Conservation (phyloP, 1,284 basidiomycete species). For the Erythrobasidium hasegawianum region DNA sequence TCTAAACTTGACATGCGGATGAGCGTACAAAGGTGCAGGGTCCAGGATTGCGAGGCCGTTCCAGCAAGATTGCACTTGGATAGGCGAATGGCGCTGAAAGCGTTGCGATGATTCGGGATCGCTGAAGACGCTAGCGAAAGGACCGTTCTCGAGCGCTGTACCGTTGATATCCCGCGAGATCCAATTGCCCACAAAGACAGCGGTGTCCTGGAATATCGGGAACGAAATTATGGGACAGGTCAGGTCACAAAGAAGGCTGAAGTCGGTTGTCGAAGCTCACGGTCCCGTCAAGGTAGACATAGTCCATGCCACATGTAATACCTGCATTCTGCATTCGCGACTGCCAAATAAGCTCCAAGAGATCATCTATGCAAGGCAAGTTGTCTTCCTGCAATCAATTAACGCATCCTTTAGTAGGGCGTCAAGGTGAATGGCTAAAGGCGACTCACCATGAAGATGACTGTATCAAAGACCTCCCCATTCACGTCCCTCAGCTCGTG, state of each 20-base stretch:
- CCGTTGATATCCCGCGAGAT: slow-evolving; percentile 95
- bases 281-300: slow-evolving; percentile 94
- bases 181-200: slow-evolving; percentile 97
- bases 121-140: slow-evolving; percentile 87
- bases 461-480: slow-evolving; percentile 85
- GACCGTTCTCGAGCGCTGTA: slow-evolving; percentile 90
- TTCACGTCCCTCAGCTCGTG: slow-evolving; percentile 84
- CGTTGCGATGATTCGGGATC: slow-evolving; percentile 67
- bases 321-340: slow-evolving; percentile 84
- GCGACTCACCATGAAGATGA: slow-evolving; percentile 75
- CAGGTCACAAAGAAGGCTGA: background rate
- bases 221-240: background rate
- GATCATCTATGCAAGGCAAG: slow-evolving; percentile 87
- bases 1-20: slow-evolving; percentile 81
- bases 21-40: slow-evolving; percentile 83
- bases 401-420: background rate
- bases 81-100: slow-evolving; percentile 82
- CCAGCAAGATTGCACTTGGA: slow-evolving; percentile 95
- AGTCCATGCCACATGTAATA: slow-evolving; percentile 94
- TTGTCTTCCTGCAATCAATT: slow-evolving; percentile 61
- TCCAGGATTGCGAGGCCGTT: slow-evolving; percentile 83
- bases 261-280: no score
- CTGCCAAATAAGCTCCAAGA: slow-evolving; percentile 94
- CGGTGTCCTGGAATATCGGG: slow-evolving; percentile 56
- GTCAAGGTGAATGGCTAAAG: background rate